Evolutionary conservation across 2,329 filamentous ascomycete species (phyloP).

Genomic region (Diaporthe humulicola): DNA sequence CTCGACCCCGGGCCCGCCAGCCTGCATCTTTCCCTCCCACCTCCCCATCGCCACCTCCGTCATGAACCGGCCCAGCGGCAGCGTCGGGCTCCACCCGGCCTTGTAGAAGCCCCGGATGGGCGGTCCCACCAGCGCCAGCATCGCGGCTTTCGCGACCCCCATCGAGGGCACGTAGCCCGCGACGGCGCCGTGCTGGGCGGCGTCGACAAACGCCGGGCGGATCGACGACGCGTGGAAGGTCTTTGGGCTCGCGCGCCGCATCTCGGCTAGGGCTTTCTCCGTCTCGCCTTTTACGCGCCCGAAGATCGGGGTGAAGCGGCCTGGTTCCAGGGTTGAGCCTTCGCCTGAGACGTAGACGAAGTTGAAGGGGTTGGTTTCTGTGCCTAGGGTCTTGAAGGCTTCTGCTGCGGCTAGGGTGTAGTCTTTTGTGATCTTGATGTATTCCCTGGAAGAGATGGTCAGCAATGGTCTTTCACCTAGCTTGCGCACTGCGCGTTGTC

Average conservation of each 20-base stretch:
- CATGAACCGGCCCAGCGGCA: constrained; percentile 58
- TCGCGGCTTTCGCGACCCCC: constrained; percentile 40
- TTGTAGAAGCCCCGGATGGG: constrained; percentile 42
- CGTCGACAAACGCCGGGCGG: constrained; percentile 72
- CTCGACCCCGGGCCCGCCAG: constrained; percentile 48
- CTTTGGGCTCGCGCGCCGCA: constrained; percentile 57
- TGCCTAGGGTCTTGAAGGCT: constrained; percentile 66
- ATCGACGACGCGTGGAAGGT: constrained; percentile 68
- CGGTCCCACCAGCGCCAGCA: constrained; percentile 44
- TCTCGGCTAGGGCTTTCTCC: constrained; percentile 69
- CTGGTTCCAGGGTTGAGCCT: constrained; percentile 70
- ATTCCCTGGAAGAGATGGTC: constrained; percentile 59
- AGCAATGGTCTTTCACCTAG: neutral
- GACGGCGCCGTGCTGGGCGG: constrained; percentile 55
- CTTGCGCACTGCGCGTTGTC: neutral
- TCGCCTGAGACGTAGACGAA: constrained; percentile 80
- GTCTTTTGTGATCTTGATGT: constrained; percentile 76
- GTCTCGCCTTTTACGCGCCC: constrained; percentile 76
- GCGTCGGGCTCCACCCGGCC: constrained; percentile 57
- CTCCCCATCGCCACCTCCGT: constrained; percentile 60
- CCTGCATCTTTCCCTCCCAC: constrained; percentile 44
- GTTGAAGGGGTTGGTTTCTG: constrained; percentile 66
- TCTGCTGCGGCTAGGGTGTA: constrained; percentile 74
- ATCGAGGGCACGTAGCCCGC: constrained; percentile 55
- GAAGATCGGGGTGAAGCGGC: constrained; percentile 68